phyloP scores from a whole-genome alignment of 2,329 filamentous ascomycete genomes.

The Paecilomyces sp. region DNA sequence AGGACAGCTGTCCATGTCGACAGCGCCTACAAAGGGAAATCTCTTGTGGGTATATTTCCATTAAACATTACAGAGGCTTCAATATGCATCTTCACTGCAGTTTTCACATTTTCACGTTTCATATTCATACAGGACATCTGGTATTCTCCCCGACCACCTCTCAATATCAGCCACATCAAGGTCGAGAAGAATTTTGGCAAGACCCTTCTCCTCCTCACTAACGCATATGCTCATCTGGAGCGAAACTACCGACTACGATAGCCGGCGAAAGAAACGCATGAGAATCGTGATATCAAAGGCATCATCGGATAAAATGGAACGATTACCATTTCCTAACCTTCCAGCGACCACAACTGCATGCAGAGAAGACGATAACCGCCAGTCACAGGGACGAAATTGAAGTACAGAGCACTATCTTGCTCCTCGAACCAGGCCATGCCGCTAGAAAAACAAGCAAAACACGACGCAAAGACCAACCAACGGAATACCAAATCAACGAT shows the following conservation, averaged over 20 bases:
- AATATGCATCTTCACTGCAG: constrained; percentile 14
- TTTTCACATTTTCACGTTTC: constrained; percentile 29
- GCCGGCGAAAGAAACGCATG: neutral
- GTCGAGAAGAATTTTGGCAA: neutral
- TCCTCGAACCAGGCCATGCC: neutral
- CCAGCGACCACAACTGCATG: neutral
- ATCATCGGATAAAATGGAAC: neutral
- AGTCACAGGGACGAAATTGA: neutral
- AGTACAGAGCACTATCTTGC: neutral
- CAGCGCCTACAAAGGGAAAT: neutral
- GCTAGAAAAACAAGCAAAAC: constrained; percentile 1
- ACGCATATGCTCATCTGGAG: neutral
- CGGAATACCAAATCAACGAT: constrained; percentile 1
- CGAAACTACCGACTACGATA: neutral
- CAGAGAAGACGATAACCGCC: neutral
- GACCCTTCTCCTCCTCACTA: neutral
- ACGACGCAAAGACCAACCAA: neutral
- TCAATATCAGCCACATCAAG: neutral
- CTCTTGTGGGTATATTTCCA: neutral
- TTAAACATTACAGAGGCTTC: neutral
- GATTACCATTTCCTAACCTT: neutral
- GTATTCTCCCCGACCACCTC: constrained; percentile 1
- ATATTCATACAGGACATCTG: constrained; percentile 28
- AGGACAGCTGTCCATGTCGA: neutral
- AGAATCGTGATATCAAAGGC: neutral